A percentile compares a stretch with the other conserved stretches of the same genome.
Evolutionary conservation across 2,329 filamentous ascomycete genomes (phyloP).

Genomic region (Colletotrichum somersetense): DNA sequence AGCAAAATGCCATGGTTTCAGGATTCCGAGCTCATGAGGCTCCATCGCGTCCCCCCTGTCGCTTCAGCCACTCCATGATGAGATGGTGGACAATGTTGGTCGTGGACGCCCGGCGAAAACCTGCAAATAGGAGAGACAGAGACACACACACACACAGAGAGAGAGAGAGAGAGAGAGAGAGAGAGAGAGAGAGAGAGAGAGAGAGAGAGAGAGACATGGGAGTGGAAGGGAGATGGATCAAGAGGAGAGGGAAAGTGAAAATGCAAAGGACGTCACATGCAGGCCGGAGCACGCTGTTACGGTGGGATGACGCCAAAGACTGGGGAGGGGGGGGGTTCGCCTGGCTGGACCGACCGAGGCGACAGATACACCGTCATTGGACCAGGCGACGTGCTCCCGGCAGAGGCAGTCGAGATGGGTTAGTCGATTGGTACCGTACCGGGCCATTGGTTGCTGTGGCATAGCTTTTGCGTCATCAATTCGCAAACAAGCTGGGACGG

Average conservation of each 20-base stretch:
- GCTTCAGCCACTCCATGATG: constrained; percentile 23
- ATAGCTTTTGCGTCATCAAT: constrained; percentile 43
- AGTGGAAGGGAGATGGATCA: neutral
- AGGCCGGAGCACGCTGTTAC: constrained; percentile 26
- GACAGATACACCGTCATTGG: constrained; percentile 31
- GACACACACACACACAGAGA: no score
- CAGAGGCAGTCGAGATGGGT: constrained; percentile 16
- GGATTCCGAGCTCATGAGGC: neutral
- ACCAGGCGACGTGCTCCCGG: neutral
- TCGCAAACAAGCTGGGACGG: constrained; percentile 37
- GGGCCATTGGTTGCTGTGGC: constrained; percentile 42
- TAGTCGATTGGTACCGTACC: constrained; percentile 34
- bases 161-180: no score
- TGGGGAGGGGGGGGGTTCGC: constrained; percentile 12
- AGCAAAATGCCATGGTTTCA: constrained; percentile 35
- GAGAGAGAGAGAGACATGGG: neutral
- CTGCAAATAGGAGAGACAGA: no score
- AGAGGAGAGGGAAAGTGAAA: neutral
- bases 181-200: no score
- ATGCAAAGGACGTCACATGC: constrained; percentile 36
- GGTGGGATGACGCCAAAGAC: constrained; percentile 40
- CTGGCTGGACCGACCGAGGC: constrained; percentile 13
- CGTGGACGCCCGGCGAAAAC: no score
- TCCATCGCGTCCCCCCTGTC: neutral
- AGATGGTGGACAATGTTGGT: constrained; percentile 30